Conservation (phyloP, 371 early-diverging fungal species). For the Mortierella sp. region DNA sequence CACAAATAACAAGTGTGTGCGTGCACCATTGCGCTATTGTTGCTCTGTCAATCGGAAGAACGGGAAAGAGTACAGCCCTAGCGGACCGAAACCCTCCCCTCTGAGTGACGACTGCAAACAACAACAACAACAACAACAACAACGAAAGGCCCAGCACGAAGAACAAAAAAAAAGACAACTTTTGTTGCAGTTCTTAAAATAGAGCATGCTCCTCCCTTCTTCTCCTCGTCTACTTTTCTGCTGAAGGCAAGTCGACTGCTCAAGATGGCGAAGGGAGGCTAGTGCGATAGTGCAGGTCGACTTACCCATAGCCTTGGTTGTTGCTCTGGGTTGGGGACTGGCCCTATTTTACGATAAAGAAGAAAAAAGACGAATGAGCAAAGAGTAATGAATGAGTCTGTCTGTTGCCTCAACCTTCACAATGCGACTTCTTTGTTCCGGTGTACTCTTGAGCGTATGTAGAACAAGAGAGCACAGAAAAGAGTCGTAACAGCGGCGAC, state of each 20-base stretch:
- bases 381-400: background rate
- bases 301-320: conserved; percentile 31
- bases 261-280: background rate
- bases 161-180: background rate
- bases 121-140: background rate
- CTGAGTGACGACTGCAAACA: background rate
- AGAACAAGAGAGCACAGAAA: background rate
- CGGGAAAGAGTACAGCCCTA: conserved; percentile 7
- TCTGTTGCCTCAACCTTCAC: background rate
- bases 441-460: background rate
- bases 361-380: background rate
- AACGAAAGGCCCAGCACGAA: background rate
- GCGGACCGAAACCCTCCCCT: background rate
- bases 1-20: background rate
- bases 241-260: background rate
- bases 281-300: background rate
- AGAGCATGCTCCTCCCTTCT: background rate
- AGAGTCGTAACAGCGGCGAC: background rate
- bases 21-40: background rate
- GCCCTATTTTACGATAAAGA: background rate
- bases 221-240: background rate
- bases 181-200: conserved; percentile 10
- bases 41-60: background rate
- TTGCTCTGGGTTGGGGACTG: conserved; percentile 2
- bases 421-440: background rate